These are phyloP conservation scores for Colletotrichum sp. DNA, from an alignment of 2,329 filamentous ascomycete genomes.

Conservation along the genomic window DNA sequence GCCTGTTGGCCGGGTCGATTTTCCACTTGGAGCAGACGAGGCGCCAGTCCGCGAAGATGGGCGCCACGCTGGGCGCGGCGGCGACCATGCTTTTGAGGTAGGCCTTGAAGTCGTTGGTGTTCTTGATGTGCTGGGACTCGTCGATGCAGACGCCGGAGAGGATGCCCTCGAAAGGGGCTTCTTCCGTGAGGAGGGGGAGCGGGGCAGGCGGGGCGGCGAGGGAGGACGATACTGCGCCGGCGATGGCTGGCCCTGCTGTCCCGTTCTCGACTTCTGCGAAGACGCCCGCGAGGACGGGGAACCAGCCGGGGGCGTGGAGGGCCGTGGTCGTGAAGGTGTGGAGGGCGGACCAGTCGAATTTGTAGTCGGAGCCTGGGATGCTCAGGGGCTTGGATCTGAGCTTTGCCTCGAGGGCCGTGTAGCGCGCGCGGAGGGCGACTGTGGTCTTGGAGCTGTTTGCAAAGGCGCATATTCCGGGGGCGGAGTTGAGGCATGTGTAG, in stretches of 20 bases:
- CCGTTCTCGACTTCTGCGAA: neutral
- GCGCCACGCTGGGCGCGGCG: constrained; percentile 5
- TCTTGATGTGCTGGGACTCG: neutral
- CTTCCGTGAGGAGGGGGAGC: neutral
- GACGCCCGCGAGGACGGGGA: neutral
- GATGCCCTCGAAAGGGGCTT: neutral
- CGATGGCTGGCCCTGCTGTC: neutral
- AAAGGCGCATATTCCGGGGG: neutral
- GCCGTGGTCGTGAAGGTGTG: neutral
- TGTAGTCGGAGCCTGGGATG: neutral
- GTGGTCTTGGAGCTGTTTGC: neutral
- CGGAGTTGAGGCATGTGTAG: neutral
- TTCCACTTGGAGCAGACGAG: constrained; percentile 4
- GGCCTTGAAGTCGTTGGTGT: neutral
- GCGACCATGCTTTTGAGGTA: neutral
- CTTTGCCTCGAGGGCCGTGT: neutral
- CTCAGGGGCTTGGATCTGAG: neutral
- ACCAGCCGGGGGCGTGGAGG: neutral
- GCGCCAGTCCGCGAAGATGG: constrained; percentile 1
- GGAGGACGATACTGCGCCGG: neutral
- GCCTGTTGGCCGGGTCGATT: neutral
- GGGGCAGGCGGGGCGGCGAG: neutral
- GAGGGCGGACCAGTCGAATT: constrained; percentile 7
- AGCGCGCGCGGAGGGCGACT: neutral
- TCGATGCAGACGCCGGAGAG: neutral